Evolutionary conservation across 73 alveolate species (phyloP).

Genomic region (Uronychia binucleata): DNA sequence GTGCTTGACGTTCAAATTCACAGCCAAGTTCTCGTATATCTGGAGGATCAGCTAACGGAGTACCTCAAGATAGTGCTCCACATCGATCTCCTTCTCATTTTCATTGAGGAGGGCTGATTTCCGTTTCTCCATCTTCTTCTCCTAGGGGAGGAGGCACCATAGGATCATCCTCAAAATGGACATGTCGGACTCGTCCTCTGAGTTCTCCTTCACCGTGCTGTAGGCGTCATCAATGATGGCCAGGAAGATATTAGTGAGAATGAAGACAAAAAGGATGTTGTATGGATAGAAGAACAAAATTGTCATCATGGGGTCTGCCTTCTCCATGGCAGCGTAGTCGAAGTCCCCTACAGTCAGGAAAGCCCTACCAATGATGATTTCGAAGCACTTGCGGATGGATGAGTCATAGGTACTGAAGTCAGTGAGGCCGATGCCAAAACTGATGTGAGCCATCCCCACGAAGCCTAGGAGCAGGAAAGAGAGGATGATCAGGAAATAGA

Average conservation of each 20-base stretch:
- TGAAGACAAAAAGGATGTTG: conserved; percentile 68
- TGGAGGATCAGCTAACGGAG: neutral
- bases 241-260: conserved; percentile 70
- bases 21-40: conserved; percentile 39
- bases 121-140: neutral
- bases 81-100: neutral
- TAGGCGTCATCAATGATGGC: conserved; percentile 70
- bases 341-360: conserved; percentile 60
- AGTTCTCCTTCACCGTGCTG: conserved; percentile 32
- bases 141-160: neutral
- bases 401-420: conserved; percentile 42
- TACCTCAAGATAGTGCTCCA: neutral
- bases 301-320: conserved; percentile 59
- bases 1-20: conserved; percentile 18
- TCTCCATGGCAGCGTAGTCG: conserved; percentile 48
- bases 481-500: conserved; percentile 64
- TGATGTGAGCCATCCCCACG: conserved; percentile 64
- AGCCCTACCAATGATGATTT: conserved; percentile 48
- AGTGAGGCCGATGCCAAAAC: conserved; percentile 56
- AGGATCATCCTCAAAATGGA: neutral
- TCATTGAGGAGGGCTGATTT: neutral
- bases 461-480: conserved; percentile 63
- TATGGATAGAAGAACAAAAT: conserved; percentile 68
- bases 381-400: conserved; percentile 63
- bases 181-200: neutral